Conservation (phyloP, 208 protist genomes). For the Porcisia deanei region DNA sequence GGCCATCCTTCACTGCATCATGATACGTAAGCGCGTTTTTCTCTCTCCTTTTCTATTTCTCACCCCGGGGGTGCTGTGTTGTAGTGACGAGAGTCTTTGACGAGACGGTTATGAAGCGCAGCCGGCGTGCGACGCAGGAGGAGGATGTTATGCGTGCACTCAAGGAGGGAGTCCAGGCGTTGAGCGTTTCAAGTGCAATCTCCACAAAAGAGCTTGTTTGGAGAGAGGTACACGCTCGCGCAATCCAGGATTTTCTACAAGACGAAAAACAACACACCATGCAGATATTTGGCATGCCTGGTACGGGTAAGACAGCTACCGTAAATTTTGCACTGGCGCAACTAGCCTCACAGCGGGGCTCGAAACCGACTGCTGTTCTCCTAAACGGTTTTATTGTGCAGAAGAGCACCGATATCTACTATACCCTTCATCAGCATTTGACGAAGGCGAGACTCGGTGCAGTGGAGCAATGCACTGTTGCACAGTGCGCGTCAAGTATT, state of each 20-base stretch:
- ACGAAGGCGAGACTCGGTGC: slow-evolving; percentile 55
- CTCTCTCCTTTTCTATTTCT: background rate
- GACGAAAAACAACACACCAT: slow-evolving; percentile 75
- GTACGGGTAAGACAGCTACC: slow-evolving; percentile 88
- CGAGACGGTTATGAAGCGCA: slow-evolving; percentile 22
- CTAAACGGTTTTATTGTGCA: slow-evolving; percentile 91
- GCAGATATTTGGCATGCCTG: slow-evolving; percentile 92
- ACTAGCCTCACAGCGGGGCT: slow-evolving; percentile 30
- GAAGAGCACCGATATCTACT: slow-evolving; percentile 88
- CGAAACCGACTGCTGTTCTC: slow-evolving; percentile 79
- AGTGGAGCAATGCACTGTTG: slow-evolving; percentile 48
- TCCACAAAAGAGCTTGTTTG: slow-evolving; percentile 74
- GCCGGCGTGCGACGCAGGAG: slow-evolving; percentile 6
- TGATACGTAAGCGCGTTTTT: no score
- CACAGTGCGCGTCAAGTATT: slow-evolving; percentile 72
- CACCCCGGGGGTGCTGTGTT: background rate
- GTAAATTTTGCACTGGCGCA: slow-evolving; percentile 73
- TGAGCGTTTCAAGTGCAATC: slow-evolving; percentile 71
- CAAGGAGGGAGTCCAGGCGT: slow-evolving; percentile 54
- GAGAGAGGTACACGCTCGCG: slow-evolving; percentile 61
- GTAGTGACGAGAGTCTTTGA: background rate
- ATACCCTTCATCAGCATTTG: slow-evolving; percentile 80
- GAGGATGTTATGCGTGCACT: slow-evolving; percentile 41
- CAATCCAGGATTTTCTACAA: slow-evolving; percentile 69
- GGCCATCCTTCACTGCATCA: no score